Conservation (phyloP, 768 basidiomycete species). For the Lentinula lateritia region DNA sequence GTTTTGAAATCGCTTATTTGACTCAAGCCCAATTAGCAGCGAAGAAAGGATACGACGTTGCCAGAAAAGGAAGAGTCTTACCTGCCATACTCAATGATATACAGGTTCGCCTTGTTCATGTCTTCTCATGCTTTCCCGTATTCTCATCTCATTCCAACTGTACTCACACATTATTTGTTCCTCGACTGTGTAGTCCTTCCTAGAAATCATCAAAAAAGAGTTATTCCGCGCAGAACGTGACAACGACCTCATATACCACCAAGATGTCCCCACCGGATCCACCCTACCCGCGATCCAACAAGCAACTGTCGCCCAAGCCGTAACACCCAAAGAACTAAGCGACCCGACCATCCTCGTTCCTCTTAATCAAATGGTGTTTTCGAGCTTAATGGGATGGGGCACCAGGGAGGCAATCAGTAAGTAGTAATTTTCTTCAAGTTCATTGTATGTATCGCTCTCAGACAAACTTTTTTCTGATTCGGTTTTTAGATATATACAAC, state of each 20-base stretch:
- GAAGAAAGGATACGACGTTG: constrained; percentile 64
- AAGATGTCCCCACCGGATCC: constrained; percentile 71
- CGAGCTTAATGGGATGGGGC: constrained; percentile 79
- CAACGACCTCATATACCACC: constrained; percentile 94
- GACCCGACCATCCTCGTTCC: constrained; percentile 55
- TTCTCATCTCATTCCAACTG: not conserved
- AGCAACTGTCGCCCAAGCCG: constrained; percentile 60
- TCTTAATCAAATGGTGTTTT: constrained; percentile 59
- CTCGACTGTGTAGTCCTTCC: constrained; percentile 55
- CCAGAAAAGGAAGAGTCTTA: constrained; percentile 57
- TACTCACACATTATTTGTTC: constrained; percentile 6
- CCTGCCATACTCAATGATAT: constrained; percentile 69
- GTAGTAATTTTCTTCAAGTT: constrained; percentile 17
- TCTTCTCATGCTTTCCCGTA: no score
- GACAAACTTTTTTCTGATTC: not conserved
- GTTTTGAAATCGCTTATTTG: constrained; percentile 79
- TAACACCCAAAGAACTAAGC: constrained; percentile 46
- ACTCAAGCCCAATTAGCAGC: constrained; percentile 59
- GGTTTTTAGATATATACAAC: constrained; percentile 69
- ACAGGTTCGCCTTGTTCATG: constrained; percentile 44
- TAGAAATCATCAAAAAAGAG: constrained; percentile 63
- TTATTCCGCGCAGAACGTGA: constrained; percentile 76
- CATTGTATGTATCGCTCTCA: not conserved
- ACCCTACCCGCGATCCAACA: constrained; percentile 61
- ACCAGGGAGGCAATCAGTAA: constrained; percentile 82